Evolutionary conservation across 306 rosid genomes (phyloP).

Genomic region (Acacia confusa): DNA sequence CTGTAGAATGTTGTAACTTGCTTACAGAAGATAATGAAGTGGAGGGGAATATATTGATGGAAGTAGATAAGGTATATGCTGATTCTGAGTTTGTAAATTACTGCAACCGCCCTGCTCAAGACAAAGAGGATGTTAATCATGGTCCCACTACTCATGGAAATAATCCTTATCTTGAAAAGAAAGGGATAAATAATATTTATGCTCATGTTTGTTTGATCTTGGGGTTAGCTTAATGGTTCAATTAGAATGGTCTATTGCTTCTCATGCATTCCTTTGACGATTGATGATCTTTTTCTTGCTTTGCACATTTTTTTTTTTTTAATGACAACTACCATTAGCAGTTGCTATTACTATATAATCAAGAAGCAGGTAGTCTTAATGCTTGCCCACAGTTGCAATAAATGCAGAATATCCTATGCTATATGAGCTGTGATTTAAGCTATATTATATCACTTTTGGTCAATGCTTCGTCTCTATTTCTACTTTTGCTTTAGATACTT

Average conservation of each 20-base stretch:
- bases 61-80: conserved; percentile 45
- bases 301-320: too few species aligned
- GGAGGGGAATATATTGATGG: conserved; percentile 43
- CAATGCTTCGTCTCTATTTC: too few species aligned
- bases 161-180: conserved; percentile 36
- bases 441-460: too few species aligned
- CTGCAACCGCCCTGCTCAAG: conserved; percentile 43
- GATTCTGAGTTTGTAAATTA: conserved; percentile 36
- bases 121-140: conserved; percentile 43
- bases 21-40: conserved; percentile 41
- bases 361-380: too few species aligned
- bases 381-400: too few species aligned
- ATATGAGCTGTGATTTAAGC: too few species aligned
- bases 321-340: too few species aligned
- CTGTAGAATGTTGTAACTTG: conserved; percentile 42
- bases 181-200: conserved; percentile 25
- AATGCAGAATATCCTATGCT: too few species aligned
- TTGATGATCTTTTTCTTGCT: not conserved
- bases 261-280: conserved; percentile 17
- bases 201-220: too few species aligned
- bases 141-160: conserved; percentile 31
- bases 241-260: not conserved
- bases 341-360: too few species aligned
- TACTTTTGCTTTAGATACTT: too few species aligned
- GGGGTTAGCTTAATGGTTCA: too few species aligned